Evolutionary conservation across 2,329 filamentous ascomycete species (phyloP).

Genomic region (Parastagonospora nodorum): DNA sequence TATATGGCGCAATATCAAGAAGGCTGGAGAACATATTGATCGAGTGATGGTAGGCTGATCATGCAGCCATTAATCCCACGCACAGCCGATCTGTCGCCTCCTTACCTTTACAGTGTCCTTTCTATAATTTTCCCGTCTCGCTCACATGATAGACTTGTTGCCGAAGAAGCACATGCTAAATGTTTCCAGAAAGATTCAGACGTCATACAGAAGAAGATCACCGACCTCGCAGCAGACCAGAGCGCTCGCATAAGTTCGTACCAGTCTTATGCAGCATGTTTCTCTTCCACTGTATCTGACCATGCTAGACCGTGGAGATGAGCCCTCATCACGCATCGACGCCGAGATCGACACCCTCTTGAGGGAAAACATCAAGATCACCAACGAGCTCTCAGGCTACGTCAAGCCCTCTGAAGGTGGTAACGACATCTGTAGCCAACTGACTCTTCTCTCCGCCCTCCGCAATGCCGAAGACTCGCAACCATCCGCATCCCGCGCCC

Average conservation of each 20-base stretch:
- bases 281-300: conserved; percentile 4
- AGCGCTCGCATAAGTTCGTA: conserved; percentile 33
- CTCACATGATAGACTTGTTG: not conserved
- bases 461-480: conserved; percentile 52
- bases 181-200: conserved; percentile 36
- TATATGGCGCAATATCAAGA: not conserved
- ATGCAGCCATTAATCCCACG: not conserved
- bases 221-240: conserved; percentile 36
- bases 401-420: conserved; percentile 49
- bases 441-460: conserved; percentile 55
- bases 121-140: not conserved
- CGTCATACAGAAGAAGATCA: conserved; percentile 35
- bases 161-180: conserved; percentile 4
- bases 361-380: conserved; percentile 55
- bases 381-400: conserved; percentile 52
- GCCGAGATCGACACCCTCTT: conserved; percentile 53
- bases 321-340: conserved; percentile 48
- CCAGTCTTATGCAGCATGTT: not conserved
- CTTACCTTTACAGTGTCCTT: not conserved
- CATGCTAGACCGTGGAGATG: conserved; percentile 39
- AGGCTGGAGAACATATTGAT: not conserved
- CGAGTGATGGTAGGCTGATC: not conserved
- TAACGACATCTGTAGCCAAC: conserved; percentile 50
- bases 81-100: not conserved
- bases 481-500: conserved; percentile 41